These are phyloP conservation scores for Apiospora rasikravindrae DNA, from an alignment of 2,329 filamentous ascomycete genomes.

Conservation along the genomic window DNA sequence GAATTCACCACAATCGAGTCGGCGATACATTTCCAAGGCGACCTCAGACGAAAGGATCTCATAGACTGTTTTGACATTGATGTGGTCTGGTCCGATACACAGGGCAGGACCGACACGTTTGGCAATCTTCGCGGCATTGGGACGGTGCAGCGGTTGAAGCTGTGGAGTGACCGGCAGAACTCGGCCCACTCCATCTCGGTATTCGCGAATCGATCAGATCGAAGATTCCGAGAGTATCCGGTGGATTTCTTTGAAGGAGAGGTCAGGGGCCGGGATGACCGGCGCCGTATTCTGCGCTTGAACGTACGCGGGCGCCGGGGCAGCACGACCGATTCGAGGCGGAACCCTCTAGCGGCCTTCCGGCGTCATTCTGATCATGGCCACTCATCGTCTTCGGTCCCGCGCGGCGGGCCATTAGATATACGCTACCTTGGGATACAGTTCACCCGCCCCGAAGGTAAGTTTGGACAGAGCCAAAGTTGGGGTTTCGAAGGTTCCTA, in stretches of 20 bases:
- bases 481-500: neutral
- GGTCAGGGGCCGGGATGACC: conserved; percentile 51
- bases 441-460: conserved; percentile 54
- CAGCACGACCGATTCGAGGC: conserved; percentile 45
- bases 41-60: conserved; percentile 53
- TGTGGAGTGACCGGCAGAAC: conserved; percentile 56
- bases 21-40: conserved; percentile 55
- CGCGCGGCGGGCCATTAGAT: conserved; percentile 39
- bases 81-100: conserved; percentile 57
- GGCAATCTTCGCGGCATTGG: conserved; percentile 57
- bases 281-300: conserved; percentile 51
- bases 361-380: conserved; percentile 18
- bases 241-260: conserved; percentile 54
- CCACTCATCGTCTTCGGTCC: conserved; percentile 27
- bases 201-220: conserved; percentile 52
- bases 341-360: conserved; percentile 24
- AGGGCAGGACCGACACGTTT: conserved; percentile 55
- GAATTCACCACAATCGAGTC: conserved; percentile 55
- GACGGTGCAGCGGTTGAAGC: conserved; percentile 57
- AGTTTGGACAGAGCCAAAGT: conserved; percentile 23
- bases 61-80: conserved; percentile 59
- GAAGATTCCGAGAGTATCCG: conserved; percentile 52
- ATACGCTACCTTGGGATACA: conserved; percentile 56
- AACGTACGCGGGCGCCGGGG: conserved; percentile 46
- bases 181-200: conserved; percentile 54